phyloP scores from a whole-genome alignment of 768 basidiomycete species.

The Boletus pseudo-olivaceus region DNA sequence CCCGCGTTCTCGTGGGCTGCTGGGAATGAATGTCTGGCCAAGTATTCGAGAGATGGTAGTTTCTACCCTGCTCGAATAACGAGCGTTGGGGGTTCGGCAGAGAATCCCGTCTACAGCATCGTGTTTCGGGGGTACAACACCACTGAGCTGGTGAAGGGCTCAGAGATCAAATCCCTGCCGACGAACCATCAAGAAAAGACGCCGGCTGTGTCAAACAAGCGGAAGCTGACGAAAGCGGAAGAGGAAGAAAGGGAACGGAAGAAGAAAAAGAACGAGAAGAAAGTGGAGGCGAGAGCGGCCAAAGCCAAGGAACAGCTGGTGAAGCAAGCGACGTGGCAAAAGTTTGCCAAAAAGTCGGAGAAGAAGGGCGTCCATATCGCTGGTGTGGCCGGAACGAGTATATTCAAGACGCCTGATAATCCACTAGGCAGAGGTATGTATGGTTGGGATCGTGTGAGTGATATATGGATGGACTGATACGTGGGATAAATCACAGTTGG shows the following conservation, averaged over 20 bases:
- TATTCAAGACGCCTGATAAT: conserved; percentile 93
- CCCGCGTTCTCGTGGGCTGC: conserved; percentile 64
- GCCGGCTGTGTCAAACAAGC: conserved; percentile 51
- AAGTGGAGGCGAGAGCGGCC: conserved; percentile 73
- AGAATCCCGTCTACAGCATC: conserved; percentile 84
- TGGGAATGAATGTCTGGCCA: conserved; percentile 83
- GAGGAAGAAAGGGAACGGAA: conserved; percentile 86
- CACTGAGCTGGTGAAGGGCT: conserved; percentile 75
- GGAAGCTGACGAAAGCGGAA: conserved; percentile 74
- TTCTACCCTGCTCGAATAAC: conserved; percentile 92
- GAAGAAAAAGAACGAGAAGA: conserved; percentile 96
- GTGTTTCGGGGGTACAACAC: conserved; percentile 91
- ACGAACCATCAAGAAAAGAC: conserved; percentile 47
- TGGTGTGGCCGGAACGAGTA: conserved; percentile 83
- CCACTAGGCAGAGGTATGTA: conserved; percentile 76
- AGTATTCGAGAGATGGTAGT: conserved; percentile 77
- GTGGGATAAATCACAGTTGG: conserved; percentile 52
- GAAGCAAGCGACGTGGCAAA: conserved; percentile 89
- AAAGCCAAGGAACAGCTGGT: conserved; percentile 85
- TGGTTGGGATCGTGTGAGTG: conserved; percentile 19
- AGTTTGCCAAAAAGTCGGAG: conserved; percentile 92
- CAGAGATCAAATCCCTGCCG: conserved; percentile 69
- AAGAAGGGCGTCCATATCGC: conserved; percentile 92
- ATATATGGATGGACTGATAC: conserved; percentile 11
- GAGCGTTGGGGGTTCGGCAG: conserved; percentile 74